These are phyloP conservation scores for Tylopilus sp. DNA, from an alignment of 1,284 basidiomycete genomes.

Conservation along the genomic window DNA sequence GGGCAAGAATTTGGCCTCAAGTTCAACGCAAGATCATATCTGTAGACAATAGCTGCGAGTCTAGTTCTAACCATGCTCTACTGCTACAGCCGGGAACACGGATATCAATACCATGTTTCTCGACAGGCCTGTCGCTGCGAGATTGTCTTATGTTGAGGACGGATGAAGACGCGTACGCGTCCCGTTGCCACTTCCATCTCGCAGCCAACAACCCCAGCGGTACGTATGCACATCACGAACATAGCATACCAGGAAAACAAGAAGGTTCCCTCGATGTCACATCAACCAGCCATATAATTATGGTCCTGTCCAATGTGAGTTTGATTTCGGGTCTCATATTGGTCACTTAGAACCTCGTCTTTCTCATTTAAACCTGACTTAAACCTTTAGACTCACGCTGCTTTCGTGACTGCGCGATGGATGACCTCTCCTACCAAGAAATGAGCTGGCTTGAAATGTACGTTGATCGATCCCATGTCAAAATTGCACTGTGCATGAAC, in stretches of 20 bases:
- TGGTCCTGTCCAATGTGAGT: constrained; percentile 60
- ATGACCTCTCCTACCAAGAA: constrained; percentile 63
- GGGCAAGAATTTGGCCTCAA: constrained; percentile 65
- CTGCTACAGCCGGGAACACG: constrained; percentile 81
- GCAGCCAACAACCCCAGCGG: constrained; percentile 81
- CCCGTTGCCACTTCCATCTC: constrained; percentile 65
- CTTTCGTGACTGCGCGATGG: constrained; percentile 67
- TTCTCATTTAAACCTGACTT: constrained; percentile 53
- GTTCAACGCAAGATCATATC: no score
- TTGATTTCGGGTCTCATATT: neutral
- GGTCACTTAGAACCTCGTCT: neutral
- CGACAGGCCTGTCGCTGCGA: constrained; percentile 87
- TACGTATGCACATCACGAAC: constrained; percentile 75
- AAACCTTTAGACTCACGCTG: constrained; percentile 85
- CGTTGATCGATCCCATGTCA: constrained; percentile 59
- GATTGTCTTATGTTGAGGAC: constrained; percentile 81
- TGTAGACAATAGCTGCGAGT: no score
- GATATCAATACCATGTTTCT: constrained; percentile 70
- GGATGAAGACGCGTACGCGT: constrained; percentile 67
- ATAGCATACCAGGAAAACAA: constrained; percentile 77
- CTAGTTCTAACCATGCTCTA: no score
- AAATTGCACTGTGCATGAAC: constrained; percentile 63
- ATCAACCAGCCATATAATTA: constrained; percentile 57
- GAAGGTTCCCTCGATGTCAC: constrained; percentile 44
- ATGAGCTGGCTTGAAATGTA: constrained; percentile 68